A percentile compares a stretch with the other conserved stretches of the same genome.
These are phyloP conservation scores for Pyricularia pennisetigena DNA, from an alignment of 2,329 filamentous ascomycete genomes.

Conservation along the genomic window DNA sequence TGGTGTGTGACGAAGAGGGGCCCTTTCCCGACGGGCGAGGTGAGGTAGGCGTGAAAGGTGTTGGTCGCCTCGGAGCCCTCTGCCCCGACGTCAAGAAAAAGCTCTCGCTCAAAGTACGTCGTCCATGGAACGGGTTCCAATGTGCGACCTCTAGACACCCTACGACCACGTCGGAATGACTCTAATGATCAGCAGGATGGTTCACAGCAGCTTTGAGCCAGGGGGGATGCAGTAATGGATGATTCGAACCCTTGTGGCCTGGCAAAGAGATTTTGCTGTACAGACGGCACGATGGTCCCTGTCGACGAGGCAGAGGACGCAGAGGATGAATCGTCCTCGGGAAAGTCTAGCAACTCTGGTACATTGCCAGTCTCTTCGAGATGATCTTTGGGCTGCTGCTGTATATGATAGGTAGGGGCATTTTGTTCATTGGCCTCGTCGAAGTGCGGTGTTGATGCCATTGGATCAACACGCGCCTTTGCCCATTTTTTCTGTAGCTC, in stretches of 20 bases:
- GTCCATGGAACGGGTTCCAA: slow-evolving; percentile 72
- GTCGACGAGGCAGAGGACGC: slow-evolving; percentile 86
- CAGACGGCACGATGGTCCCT: slow-evolving; percentile 79
- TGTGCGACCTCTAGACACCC: slow-evolving; percentile 39
- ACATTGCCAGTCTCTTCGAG: slow-evolving; percentile 22
- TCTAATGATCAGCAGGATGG: neutral
- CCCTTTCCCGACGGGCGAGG: slow-evolving; percentile 62
- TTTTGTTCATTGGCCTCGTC: neutral
- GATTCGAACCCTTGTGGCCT: slow-evolving; percentile 49
- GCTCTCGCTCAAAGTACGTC: slow-evolving; percentile 80
- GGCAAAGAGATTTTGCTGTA: slow-evolving; percentile 63
- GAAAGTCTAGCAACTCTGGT: slow-evolving; percentile 32
- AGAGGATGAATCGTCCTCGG: slow-evolving; percentile 61
- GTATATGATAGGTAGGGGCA: slow-evolving; percentile 14
- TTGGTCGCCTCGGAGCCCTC: slow-evolving; percentile 26
- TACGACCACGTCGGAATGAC: slow-evolving; percentile 14
- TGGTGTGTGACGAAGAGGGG: slow-evolving; percentile 92
- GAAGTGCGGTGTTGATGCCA: slow-evolving; percentile 7
- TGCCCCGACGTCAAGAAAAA: slow-evolving; percentile 50
- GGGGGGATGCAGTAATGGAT: neutral
- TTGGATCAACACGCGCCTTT: slow-evolving; percentile 15
- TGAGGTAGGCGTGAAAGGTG: slow-evolving; percentile 79
- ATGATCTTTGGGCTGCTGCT: slow-evolving; percentile 33
- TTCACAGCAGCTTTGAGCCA: neutral
- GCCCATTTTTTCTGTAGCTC: slow-evolving; percentile 22